phyloP scores from a whole-genome alignment of 495 filamentous ascomycete genomes.

The Hypomontagnella monticulosa region DNA sequence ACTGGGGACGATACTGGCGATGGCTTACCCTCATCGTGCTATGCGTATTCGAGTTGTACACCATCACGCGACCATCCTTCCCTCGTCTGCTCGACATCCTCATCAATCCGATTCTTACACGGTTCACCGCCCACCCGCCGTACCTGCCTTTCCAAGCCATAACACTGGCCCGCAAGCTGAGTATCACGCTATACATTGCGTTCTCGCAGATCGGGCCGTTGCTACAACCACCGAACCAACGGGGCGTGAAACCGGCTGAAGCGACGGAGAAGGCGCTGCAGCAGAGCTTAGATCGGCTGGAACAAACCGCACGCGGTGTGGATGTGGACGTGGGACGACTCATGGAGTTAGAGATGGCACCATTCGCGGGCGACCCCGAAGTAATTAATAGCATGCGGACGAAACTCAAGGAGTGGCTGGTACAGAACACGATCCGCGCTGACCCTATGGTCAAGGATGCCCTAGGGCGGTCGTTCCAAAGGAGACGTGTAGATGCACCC shows the following conservation, averaged over 20 bases:
- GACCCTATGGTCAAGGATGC: slow-evolving; percentile 82
- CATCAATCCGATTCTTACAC: slow-evolving; percentile 69
- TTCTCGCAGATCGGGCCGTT: slow-evolving; percentile 83
- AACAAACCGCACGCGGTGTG: slow-evolving; percentile 59
- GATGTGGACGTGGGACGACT: slow-evolving; percentile 76
- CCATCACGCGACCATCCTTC: slow-evolving; percentile 72
- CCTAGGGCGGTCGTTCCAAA: slow-evolving; percentile 68
- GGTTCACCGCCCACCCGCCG: slow-evolving; percentile 62
- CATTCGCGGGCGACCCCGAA: slow-evolving; percentile 78
- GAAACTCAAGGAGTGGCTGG: slow-evolving; percentile 79
- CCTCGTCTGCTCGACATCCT: slow-evolving; percentile 65
- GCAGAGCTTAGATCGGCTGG: slow-evolving; percentile 66
- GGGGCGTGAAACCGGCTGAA: slow-evolving; percentile 45
- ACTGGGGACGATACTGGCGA: slow-evolving; percentile 90
- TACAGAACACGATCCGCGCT: slow-evolving; percentile 74
- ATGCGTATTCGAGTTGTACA: slow-evolving; percentile 75
- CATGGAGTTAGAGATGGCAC: slow-evolving; percentile 79
- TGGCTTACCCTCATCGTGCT: slow-evolving; percentile 78
- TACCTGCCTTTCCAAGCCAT: slow-evolving; percentile 92
- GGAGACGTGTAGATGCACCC: slow-evolving; percentile 65
- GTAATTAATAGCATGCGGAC: slow-evolving; percentile 66
- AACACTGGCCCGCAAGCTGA: slow-evolving; percentile 75
- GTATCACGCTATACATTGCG: slow-evolving; percentile 87
- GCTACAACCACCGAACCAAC: slow-evolving; percentile 52
- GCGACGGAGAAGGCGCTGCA: slow-evolving; percentile 49